Conservation (phyloP, 2,329 filamentous ascomycete genomes). For the Epichloe brachyelytri region DNA sequence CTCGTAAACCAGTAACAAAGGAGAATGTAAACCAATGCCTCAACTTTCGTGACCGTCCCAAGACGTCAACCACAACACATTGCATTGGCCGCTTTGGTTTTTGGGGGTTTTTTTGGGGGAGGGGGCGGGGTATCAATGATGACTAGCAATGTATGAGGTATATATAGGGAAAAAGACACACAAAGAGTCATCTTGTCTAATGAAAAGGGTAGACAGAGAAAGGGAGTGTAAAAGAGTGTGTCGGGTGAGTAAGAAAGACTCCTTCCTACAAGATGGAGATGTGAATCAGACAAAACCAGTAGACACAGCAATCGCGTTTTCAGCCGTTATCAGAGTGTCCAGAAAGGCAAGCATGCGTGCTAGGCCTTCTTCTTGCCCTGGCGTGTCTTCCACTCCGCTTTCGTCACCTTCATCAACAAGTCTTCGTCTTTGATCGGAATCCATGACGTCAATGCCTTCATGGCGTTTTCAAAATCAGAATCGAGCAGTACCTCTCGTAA, state of each 20-base stretch:
- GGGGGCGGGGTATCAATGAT: slow-evolving; percentile 1
- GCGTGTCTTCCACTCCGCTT: slow-evolving; percentile 69
- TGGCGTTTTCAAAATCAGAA: slow-evolving; percentile 92
- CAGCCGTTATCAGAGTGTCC: slow-evolving; percentile 10
- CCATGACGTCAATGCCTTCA: slow-evolving; percentile 93
- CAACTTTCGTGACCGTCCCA: background rate
- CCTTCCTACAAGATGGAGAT: too few relatives aligned
- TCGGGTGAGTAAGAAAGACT: slow-evolving; percentile 4
- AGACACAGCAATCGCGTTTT: background rate
- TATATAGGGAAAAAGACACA: background rate
- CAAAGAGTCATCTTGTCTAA: too few relatives aligned
- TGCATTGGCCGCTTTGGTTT: too few relatives aligned
- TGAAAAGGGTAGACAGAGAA: slow-evolving; percentile 3
- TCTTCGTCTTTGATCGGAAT: slow-evolving; percentile 92
- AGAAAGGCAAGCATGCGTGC: slow-evolving; percentile 17
- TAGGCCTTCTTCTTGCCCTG: slow-evolving; percentile 32
- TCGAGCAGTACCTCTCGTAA: slow-evolving; percentile 79
- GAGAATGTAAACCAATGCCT: background rate
- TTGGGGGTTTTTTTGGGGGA: too few relatives aligned
- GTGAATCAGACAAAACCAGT: too few relatives aligned
- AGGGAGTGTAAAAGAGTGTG: slow-evolving; percentile 3
- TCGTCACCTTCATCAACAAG: slow-evolving; percentile 78
- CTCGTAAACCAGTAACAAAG: background rate
- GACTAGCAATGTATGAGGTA: background rate
- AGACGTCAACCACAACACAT: too few relatives aligned